Evolutionary conservation across 108 stramenopile genomes (phyloP), one percentile per base, ranked within the genome.

Genomic region (Nitzschia putrida): DNA sequence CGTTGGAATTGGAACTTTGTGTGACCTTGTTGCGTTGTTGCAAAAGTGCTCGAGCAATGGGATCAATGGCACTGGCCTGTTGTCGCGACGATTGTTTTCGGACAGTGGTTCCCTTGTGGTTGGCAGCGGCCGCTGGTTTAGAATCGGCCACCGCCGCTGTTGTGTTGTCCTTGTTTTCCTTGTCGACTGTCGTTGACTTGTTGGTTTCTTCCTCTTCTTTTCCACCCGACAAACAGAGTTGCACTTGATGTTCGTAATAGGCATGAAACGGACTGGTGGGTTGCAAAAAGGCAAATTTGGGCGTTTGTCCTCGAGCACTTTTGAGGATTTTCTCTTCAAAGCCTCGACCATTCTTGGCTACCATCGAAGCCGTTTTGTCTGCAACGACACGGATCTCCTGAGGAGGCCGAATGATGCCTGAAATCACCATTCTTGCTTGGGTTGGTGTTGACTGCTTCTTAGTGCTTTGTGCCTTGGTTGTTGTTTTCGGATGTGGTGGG

Each of bases 201-300:
- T 63, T 43, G 43, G 61, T 8, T 70, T 73, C 56, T 44, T 74
- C 56, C 40, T 72, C 74, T 49, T 86, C 90, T 39, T 85, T 76
- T 11, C 90, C 90, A 13, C 90, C 93, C 39, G 80, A 71, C 20
- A 80, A 76, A 61, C 89, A 92, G 50, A 85, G 87, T 9, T 58
- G 39, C 11, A 98, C 96, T 64, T 86, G 83, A 71, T 95, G 80
- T 85, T 98, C 97, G 74, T 99, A 99, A 79, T 98, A 99, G 1
- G 97, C 96, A 73, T 99, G 92, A 69, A 97, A 99, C 20, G 97
- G 97, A 39, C 90, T 91, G 23, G 83, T 78, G 8, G 76, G 80
- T 54, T 94, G 88, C 79, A 99, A 81, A 74, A 99, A 99, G 55
- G 97, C 93, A 82, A 99, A 99, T 77, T 99, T 99, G 40, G 97